Evolutionary conservation across 2,329 filamentous ascomycete genomes (phyloP).

Genomic region (Penicillium brasilianum): DNA sequence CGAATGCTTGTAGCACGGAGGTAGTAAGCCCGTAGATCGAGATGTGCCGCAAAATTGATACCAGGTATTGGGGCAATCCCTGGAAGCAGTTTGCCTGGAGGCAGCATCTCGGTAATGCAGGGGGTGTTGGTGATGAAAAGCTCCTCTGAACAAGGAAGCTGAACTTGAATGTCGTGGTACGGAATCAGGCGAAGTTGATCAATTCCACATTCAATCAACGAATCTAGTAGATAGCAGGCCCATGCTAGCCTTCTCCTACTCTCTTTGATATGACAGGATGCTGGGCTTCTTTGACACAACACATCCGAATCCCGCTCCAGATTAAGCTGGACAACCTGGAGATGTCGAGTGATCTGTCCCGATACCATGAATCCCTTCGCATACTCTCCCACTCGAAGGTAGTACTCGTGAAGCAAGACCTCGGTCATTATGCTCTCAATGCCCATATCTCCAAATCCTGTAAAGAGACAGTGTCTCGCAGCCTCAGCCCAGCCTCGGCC

Average conservation of each 20-base stretch:
- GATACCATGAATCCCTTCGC: conserved; percentile 2
- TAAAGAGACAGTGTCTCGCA: background rate
- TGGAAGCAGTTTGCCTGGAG: conserved; percentile 1
- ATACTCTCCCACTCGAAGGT: conserved; percentile 5
- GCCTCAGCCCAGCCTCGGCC: conserved; percentile 4
- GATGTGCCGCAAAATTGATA: background rate
- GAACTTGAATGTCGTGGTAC: background rate
- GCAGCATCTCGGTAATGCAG: conserved; percentile 1
- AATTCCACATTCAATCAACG: conserved; percentile 3
- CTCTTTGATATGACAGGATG: conserved; percentile 2
- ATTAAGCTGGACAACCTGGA: conserved; percentile 3
- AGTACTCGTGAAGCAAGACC: conserved; percentile 1
- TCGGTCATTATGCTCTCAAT: conserved; percentile 5
- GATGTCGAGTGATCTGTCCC: background rate
- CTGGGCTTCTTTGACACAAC: background rate
- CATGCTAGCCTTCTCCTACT: conserved; percentile 1
- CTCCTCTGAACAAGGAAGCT: conserved; percentile 1
- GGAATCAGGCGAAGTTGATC: conserved; percentile 3
- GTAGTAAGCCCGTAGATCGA: conserved; percentile 1
- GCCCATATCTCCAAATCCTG: background rate
- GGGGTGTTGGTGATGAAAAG: background rate
- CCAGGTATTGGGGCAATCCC: background rate
- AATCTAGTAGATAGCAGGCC: conserved; percentile 2
- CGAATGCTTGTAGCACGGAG: conserved; percentile 1
- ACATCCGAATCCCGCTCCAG: conserved; percentile 5